These are phyloP conservation scores for Cunninghamia lanceolata DNA, from an alignment of 75 land plant species.

Conservation along the genomic window DNA sequence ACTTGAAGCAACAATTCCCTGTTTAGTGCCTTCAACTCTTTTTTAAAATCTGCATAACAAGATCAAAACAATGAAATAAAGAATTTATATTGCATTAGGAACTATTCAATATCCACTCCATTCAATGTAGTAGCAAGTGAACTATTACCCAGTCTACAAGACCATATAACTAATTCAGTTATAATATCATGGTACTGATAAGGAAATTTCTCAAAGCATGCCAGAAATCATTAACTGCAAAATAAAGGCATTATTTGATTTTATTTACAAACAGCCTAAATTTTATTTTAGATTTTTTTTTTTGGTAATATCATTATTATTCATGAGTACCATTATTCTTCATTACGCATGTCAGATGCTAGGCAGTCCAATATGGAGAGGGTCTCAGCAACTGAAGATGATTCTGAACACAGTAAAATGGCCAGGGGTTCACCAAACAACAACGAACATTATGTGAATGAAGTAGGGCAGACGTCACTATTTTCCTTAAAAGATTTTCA, in stretches of 20 bases:
- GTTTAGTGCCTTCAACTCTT: slow-evolving; percentile 76
- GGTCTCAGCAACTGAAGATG: no score
- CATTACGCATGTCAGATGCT: no score
- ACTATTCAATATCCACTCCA: background rate
- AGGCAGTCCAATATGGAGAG: no score
- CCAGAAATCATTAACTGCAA: background rate
- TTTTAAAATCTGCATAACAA: slow-evolving; percentile 71
- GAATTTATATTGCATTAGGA: background rate
- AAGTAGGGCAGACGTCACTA: no score
- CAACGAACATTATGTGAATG: no score
- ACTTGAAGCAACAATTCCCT: slow-evolving; percentile 84
- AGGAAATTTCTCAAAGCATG: background rate
- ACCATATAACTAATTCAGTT: background rate
- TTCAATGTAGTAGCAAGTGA: background rate
- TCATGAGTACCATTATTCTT: no score
- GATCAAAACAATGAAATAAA: background rate
- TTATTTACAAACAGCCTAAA: background rate
- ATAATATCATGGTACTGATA: background rate
- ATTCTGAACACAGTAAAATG: no score
- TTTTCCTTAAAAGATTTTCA: no score
- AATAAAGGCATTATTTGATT: background rate
- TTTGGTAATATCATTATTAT: no score
- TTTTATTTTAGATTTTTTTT: background rate
- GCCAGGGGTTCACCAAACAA: no score
- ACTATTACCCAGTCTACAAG: background rate